Evolutionary conservation across 441 rosid species (phyloP).

Genomic region (Populus hybrid): DNA sequence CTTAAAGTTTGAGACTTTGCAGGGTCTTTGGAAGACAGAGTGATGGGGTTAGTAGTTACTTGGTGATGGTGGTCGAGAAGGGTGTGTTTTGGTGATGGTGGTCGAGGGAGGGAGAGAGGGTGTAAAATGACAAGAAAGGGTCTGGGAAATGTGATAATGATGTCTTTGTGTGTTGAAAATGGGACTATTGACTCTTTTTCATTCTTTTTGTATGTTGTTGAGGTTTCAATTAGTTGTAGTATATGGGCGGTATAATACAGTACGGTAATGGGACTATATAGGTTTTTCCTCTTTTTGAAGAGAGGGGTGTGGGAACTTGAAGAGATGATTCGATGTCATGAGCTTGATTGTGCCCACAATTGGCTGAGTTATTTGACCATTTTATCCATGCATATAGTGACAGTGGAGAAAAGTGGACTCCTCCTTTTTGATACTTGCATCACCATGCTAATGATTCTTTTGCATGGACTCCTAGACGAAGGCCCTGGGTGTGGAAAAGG

Average conservation of each 20-base stretch:
- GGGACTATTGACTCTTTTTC: background rate
- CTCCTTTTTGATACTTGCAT: background rate
- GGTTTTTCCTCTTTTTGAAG: background rate
- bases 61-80: background rate
- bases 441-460: background rate
- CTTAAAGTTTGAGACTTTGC: background rate
- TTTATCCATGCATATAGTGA: background rate
- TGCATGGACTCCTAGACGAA: no score
- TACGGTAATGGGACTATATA: background rate
- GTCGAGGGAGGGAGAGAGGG: background rate
- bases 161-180: slow-evolving; percentile 3
- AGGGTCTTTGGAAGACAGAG: slow-evolving; percentile 16
- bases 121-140: slow-evolving; percentile 4
- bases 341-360: background rate
- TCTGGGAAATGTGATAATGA: slow-evolving; percentile 1
- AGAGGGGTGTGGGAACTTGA: no score
- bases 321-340: background rate
- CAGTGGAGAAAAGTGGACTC: background rate
- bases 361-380: background rate
- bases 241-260: background rate
- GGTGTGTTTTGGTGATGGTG: background rate
- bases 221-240: background rate
- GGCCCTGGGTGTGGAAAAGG: no score
- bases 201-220: background rate
- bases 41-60: background rate